These are phyloP conservation scores for Aspergillus nanangensis DNA, from an alignment of 495 filamentous ascomycete species.

Conservation along the genomic window DNA sequence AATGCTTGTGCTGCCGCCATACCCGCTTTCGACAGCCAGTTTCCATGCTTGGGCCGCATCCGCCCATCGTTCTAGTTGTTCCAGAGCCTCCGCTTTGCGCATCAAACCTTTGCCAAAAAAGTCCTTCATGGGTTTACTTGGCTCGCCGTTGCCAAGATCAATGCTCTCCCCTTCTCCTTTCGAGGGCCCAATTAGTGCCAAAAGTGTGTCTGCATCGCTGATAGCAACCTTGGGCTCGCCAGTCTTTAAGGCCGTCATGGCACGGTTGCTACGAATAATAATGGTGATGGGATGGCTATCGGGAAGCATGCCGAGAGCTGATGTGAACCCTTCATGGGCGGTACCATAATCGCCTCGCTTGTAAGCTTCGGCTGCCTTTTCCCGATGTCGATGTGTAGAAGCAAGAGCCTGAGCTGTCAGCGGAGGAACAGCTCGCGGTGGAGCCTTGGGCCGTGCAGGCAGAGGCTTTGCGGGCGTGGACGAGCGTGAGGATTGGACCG, in stretches of 20 bases:
- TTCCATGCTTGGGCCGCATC: constrained; percentile 81
- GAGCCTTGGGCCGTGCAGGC: constrained; percentile 46
- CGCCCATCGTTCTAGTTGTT: constrained; percentile 90
- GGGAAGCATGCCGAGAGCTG: constrained; percentile 70
- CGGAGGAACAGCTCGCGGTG: constrained; percentile 60
- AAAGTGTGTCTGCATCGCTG: constrained; percentile 72
- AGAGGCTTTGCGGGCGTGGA: constrained; percentile 25
- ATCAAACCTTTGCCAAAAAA: constrained; percentile 89
- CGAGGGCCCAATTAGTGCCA: constrained; percentile 74
- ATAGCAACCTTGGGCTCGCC: constrained; percentile 85
- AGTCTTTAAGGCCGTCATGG: constrained; percentile 81
- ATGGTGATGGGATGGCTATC: constrained; percentile 79
- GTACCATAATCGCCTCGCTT: constrained; percentile 89
- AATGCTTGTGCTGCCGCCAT: constrained; percentile 77
- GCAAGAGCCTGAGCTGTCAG: constrained; percentile 64
- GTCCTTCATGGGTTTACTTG: constrained; percentile 82
- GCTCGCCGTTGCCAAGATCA: constrained; percentile 56
- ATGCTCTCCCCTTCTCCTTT: constrained; percentile 78
- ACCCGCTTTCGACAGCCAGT: constrained; percentile 72
- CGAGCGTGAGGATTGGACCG: constrained; percentile 23
- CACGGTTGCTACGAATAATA: constrained; percentile 84
- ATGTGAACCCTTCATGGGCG: constrained; percentile 76
- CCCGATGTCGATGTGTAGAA: constrained; percentile 68
- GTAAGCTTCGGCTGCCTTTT: constrained; percentile 79
- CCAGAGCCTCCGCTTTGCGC: constrained; percentile 91